Conservation (phyloP, 768 basidiomycete genomes). For the Termitomyces sp. region DNA sequence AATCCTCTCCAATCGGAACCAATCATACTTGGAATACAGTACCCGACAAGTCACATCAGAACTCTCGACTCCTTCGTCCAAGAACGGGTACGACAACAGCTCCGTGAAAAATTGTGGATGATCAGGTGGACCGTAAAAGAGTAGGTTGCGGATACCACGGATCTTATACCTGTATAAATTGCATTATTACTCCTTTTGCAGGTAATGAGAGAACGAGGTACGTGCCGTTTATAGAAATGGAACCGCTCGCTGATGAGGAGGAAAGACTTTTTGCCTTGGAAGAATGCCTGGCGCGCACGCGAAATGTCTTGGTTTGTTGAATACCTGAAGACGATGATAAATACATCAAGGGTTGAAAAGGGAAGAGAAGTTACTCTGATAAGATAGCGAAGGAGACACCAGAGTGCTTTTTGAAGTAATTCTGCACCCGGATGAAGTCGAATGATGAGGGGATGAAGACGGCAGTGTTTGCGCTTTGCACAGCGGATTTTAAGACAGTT, state of each 20-base stretch:
- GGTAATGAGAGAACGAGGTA: not conserved
- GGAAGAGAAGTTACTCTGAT: conserved; percentile 63
- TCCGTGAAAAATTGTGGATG: conserved; percentile 93
- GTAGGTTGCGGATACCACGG: conserved; percentile 84
- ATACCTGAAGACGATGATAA: conserved; percentile 47
- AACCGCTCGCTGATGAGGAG: conserved; percentile 94
- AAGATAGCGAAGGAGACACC: conserved; percentile 76
- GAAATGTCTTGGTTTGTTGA: conserved; percentile 93
- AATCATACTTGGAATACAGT: conserved; percentile 86
- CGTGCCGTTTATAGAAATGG: conserved; percentile 89
- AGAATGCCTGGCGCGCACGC: conserved; percentile 89
- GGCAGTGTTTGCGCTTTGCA: conserved; percentile 83
- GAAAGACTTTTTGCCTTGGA: conserved; percentile 81
- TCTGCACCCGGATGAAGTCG: conserved; percentile 90
- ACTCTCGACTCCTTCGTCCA: conserved; percentile 82
- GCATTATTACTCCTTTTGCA: not conserved
- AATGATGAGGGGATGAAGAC: conserved; percentile 94
- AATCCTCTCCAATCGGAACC: conserved; percentile 83
- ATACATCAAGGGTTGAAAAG: not conserved
- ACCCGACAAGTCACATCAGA: conserved; percentile 80
- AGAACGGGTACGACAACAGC: conserved; percentile 84
- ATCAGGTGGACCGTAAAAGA: conserved; percentile 91
- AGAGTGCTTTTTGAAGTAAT: conserved; percentile 71
- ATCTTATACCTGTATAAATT: conserved; percentile 72
- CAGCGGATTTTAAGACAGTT: conserved; percentile 81